Conservation (phyloP, 805 yeast genomes). For the Zygotorulaspora florentina region DNA sequence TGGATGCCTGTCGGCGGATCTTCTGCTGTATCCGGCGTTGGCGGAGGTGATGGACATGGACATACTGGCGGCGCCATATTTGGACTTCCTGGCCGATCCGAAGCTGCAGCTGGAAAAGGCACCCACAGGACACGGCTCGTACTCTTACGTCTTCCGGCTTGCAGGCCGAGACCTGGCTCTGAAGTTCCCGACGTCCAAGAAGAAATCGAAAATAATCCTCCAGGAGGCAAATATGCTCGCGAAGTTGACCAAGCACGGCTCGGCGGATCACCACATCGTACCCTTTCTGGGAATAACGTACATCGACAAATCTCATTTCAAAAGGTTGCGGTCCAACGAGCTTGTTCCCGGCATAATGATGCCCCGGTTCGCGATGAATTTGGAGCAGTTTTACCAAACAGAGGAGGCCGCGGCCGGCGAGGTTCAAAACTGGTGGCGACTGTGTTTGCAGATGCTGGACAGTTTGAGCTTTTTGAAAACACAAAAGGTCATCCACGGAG, state of each 20-base stretch:
- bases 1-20: slow-evolving; percentile 1
- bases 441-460: slow-evolving; percentile 7
- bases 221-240: slow-evolving; percentile 14
- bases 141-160: slow-evolving; percentile 14
- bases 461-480: slow-evolving; percentile 11
- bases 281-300: slow-evolving; percentile 11
- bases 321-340: slow-evolving; percentile 7
- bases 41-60: background rate
- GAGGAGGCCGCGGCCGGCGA: background rate
- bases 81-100: slow-evolving; percentile 13
- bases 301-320: slow-evolving; percentile 5
- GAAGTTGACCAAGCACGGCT: slow-evolving; percentile 1
- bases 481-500: slow-evolving; percentile 18
- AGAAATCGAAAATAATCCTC: slow-evolving; percentile 12
- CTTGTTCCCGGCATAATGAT: slow-evolving; percentile 16
- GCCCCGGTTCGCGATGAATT: slow-evolving; percentile 10
- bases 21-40: background rate
- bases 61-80: background rate
- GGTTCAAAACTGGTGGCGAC: slow-evolving; percentile 14
- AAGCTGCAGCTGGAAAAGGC: slow-evolving; percentile 3
- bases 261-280: slow-evolving; percentile 2
- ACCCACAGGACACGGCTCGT: slow-evolving; percentile 15
- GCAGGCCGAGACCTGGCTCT: slow-evolving; percentile 6
- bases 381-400: slow-evolving; percentile 12
- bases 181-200: slow-evolving; percentile 16